These are phyloP conservation scores for Dichotomopilus funicola DNA, from an alignment of 2,329 filamentous ascomycete genomes.

Conservation along the genomic window DNA sequence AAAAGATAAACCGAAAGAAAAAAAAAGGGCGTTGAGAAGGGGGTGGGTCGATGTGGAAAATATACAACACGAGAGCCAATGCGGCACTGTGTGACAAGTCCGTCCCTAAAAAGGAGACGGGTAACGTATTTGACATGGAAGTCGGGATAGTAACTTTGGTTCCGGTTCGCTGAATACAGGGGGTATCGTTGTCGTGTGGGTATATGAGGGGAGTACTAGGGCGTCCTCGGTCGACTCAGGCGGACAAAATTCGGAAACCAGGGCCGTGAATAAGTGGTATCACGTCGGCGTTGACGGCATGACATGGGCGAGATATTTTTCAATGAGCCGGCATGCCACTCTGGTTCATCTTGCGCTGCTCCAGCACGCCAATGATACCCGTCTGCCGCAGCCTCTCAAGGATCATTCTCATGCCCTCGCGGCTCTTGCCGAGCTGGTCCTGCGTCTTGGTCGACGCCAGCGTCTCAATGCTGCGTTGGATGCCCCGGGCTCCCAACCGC, in stretches of 20 bases:
- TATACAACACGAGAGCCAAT: conserved; percentile 14
- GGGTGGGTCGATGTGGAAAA: conserved; percentile 1
- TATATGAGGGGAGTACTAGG: too few species aligned
- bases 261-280: too few species aligned
- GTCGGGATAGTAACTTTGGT: not conserved
- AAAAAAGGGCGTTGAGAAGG: not conserved
- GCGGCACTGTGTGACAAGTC: conserved; percentile 4
- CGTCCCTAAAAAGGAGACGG: not conserved
- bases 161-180: not conserved
- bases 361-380: conserved; percentile 51
- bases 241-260: too few species aligned
- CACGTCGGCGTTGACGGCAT: not conserved
- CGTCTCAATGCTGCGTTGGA: conserved; percentile 72
- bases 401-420: conserved; percentile 77
- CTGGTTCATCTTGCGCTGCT: conserved; percentile 43
- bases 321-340: conserved; percentile 12
- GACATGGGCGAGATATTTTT: not conserved
- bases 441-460: conserved; percentile 72
- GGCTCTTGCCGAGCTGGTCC: conserved; percentile 71
- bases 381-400: conserved; percentile 60
- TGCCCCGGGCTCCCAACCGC: conserved; percentile 60
- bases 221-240: too few species aligned
- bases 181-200: not conserved
- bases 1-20: conserved; percentile 9
- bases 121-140: not conserved